phyloP scores from a whole-genome alignment of 2,329 filamentous ascomycete genomes.

The Cladobotryum mycophilum region DNA sequence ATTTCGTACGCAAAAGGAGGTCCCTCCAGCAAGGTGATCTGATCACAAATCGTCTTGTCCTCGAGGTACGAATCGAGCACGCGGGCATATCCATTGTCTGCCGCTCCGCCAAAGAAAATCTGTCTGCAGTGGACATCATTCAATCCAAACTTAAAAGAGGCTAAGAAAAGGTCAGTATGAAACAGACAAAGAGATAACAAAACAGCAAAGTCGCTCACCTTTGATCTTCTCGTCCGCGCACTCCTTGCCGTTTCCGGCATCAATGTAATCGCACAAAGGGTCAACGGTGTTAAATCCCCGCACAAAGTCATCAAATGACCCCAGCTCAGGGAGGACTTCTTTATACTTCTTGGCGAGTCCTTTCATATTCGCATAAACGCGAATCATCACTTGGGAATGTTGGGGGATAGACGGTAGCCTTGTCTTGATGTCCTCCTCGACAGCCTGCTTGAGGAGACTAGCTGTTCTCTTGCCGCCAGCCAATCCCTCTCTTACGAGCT shows the following conservation, averaged over 20 bases:
- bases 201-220: conserved; percentile 20
- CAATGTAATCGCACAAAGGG: conserved; percentile 32
- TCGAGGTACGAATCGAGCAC: conserved; percentile 28
- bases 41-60: conserved; percentile 18
- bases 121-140: conserved; percentile 33
- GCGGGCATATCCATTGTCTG: conserved; percentile 37
- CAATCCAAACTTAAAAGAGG: conserved; percentile 27
- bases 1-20: conserved; percentile 32
- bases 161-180: conserved; percentile 14
- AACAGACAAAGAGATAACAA: neutral
- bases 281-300: conserved; percentile 36
- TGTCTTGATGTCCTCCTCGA: conserved; percentile 13
- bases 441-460: conserved; percentile 19
- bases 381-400: conserved; percentile 25
- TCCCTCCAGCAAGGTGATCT: conserved; percentile 33
- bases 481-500: conserved; percentile 23
- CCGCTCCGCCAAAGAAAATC: conserved; percentile 35
- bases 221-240: conserved; percentile 36
- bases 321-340: conserved; percentile 21
- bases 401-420: conserved; percentile 4
- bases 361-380: conserved; percentile 32
- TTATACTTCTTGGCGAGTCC: conserved; percentile 30
- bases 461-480: conserved; percentile 26
- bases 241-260: conserved; percentile 37
- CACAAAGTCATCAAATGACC: conserved; percentile 28